A percentile compares a stretch with the other conserved stretches of the same genome.
Evolutionary conservation across 257 asterid species (phyloP).

Genomic region (Euphrasia confusa): DNA sequence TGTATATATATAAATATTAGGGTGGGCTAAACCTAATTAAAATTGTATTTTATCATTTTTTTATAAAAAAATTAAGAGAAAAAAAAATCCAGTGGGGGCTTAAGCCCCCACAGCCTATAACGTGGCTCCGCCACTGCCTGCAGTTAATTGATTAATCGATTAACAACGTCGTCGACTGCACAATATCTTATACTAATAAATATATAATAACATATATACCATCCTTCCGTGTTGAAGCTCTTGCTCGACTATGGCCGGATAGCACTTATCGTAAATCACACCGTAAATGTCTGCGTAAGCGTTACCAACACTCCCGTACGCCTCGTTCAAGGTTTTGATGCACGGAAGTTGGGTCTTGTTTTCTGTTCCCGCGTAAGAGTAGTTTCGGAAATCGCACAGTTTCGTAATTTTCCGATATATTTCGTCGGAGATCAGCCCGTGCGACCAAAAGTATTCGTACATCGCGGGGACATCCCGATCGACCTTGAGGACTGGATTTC

Average conservation of each 20-base stretch:
- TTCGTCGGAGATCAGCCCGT: constrained; percentile 85
- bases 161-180: too few species aligned
- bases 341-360: constrained; percentile 44
- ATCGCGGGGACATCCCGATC: constrained; percentile 66
- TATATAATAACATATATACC: too few species aligned
- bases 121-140: too few species aligned
- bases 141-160: background rate
- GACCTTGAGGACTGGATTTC: constrained; percentile 70
- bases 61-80: too few species aligned
- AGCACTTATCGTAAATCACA: constrained; percentile 36
- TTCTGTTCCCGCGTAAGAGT: constrained; percentile 49
- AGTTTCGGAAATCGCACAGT: constrained; percentile 62
- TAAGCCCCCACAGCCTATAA: too few species aligned
- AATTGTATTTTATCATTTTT: too few species aligned
- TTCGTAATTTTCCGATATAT: constrained; percentile 49
- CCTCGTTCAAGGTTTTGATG: constrained; percentile 41
- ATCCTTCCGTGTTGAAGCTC: constrained; percentile 53
- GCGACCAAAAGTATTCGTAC: constrained; percentile 72
- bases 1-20: too few species aligned
- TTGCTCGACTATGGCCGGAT: constrained; percentile 74
- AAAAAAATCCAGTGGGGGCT: too few species aligned
- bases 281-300: constrained; percentile 43
- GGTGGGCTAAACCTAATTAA: too few species aligned
- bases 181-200: too few species aligned
- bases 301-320: constrained; percentile 43